phyloP scores from a whole-genome alignment of 2,329 filamentous ascomycete genomes.

The Cladosporium halotolerans region DNA sequence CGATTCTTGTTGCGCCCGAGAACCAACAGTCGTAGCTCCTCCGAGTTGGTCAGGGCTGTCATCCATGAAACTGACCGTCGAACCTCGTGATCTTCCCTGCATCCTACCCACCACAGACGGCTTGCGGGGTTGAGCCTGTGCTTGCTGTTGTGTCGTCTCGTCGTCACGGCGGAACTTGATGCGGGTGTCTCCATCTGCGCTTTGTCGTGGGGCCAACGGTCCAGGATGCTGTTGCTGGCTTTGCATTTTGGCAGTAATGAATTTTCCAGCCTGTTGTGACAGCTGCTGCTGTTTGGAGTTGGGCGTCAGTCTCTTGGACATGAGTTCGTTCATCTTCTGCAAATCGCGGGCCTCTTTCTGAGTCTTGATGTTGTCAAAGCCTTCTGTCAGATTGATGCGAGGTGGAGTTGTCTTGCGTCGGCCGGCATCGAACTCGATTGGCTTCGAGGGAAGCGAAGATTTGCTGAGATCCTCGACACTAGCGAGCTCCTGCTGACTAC shows the following conservation, averaged over 20 bases:
- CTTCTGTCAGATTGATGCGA: background rate
- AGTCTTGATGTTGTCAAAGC: background rate
- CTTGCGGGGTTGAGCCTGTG: background rate
- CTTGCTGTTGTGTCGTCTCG: background rate
- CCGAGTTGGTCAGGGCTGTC: constrained; percentile 1
- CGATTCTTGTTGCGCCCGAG: background rate
- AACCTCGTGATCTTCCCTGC: background rate
- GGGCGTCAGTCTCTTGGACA: background rate
- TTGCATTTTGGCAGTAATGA: background rate
- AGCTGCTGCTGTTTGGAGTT: background rate
- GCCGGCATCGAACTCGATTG: background rate
- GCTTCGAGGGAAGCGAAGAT: background rate
- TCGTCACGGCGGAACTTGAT: background rate
- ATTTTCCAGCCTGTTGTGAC: background rate
- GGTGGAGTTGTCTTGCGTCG: background rate
- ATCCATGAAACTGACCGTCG: background rate
- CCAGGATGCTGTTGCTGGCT: background rate
- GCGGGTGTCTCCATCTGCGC: background rate
- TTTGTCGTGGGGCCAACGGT: too few species aligned
- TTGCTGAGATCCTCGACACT: background rate
- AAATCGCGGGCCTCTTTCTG: background rate
- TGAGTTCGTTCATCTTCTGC: background rate
- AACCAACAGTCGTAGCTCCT: background rate
- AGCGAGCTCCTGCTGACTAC: background rate
- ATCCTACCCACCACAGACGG: background rate